Conservation (phyloP, 306 rosid species). For the Lithocarpus polystachyus region DNA sequence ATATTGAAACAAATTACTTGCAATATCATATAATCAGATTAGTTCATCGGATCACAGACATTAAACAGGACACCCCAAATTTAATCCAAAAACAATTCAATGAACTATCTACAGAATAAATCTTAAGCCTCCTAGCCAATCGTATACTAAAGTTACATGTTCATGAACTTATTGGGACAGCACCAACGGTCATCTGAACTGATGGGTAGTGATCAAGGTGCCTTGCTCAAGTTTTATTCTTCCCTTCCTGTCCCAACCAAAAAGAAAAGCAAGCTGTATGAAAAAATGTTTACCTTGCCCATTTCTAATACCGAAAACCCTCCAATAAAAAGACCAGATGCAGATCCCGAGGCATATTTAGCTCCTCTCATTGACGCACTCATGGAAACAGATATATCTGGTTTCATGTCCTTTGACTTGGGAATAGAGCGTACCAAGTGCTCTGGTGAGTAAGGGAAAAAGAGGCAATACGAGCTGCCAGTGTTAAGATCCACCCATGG, state of each 20-base stretch:
- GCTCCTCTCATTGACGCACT: constrained; percentile 62
- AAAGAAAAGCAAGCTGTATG: not conserved
- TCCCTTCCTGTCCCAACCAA: not conserved
- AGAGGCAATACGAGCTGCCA: constrained; percentile 74
- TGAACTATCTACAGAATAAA: constrained; percentile 5
- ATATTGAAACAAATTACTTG: not conserved
- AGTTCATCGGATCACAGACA: constrained; percentile 14
- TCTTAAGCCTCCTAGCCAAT: constrained; percentile 12
- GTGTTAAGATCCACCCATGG: constrained; percentile 83
- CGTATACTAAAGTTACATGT: constrained; percentile 4
- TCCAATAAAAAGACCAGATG: constrained; percentile 77
- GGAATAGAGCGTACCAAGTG: constrained; percentile 70
- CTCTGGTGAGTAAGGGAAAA: constrained; percentile 90
- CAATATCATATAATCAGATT: constrained; percentile 7
- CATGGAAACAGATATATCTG: constrained; percentile 60
- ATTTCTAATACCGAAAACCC: constrained; percentile 77
- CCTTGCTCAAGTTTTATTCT: not conserved
- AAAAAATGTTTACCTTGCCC: constrained; percentile 54
- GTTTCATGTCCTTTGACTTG: constrained; percentile 65
- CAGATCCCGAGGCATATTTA: constrained; percentile 64
- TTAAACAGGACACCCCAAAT: not conserved
- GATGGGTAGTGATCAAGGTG: not conserved
- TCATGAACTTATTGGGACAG: not conserved
- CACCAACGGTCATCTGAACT: not conserved
- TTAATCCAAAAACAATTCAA: constrained; percentile 3